phyloP scores from a whole-genome alignment of 208 protist species.

The Angomonas ambiguus region DNA sequence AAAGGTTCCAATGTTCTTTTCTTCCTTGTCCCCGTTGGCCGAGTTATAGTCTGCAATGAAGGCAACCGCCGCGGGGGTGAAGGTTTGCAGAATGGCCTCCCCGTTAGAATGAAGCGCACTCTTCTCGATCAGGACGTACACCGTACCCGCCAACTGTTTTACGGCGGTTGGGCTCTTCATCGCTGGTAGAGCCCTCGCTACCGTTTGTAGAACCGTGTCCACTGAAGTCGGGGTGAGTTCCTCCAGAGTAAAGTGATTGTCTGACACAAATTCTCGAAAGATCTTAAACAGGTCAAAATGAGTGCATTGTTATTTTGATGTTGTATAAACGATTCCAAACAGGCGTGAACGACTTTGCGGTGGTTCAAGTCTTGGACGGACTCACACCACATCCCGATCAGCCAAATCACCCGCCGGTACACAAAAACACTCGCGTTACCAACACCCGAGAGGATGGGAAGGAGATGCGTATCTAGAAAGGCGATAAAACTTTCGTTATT shows the following conservation, averaged over 20 bases:
- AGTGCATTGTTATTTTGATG: conserved; percentile 31
- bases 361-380: conserved; percentile 28
- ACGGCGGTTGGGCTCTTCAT: conserved; percentile 36
- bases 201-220: conserved; percentile 32
- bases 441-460: conserved; percentile 48
- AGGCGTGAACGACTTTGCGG: conserved; percentile 41
- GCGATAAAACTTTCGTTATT: conserved; percentile 32
- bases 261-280: conserved; percentile 66
- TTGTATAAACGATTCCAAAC: conserved; percentile 45
- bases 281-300: conserved; percentile 39
- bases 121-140: conserved; percentile 56
- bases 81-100: conserved; percentile 47
- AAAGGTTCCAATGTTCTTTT: conserved; percentile 29
- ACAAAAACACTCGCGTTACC: conserved; percentile 38
- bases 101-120: conserved; percentile 28
- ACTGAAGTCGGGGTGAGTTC: conserved; percentile 52
- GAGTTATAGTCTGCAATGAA: conserved; percentile 20
- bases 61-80: conserved; percentile 31
- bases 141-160: conserved; percentile 40
- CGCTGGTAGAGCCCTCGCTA: conserved; percentile 42
- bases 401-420: conserved; percentile 74
- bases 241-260: conserved; percentile 37
- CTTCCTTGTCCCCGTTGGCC: conserved; percentile 19
- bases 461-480: conserved; percentile 49
- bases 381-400: conserved; percentile 87